phyloP scores from a whole-genome alignment of 2,329 filamentous ascomycete genomes.

The Leptographium lundbergii region DNA sequence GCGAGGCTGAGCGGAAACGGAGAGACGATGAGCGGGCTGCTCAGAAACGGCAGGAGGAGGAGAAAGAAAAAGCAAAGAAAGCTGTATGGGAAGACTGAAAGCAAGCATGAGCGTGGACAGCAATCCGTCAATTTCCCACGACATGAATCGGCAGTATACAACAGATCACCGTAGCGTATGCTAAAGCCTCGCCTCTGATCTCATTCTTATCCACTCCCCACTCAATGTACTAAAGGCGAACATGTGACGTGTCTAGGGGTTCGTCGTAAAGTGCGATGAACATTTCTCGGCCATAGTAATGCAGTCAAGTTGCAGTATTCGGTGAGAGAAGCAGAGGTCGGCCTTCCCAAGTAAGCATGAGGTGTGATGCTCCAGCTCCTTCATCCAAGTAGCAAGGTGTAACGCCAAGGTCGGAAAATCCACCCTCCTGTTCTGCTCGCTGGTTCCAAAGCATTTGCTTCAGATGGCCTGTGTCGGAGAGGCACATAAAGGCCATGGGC shows the following conservation, averaged over 20 bases:
- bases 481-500: slow-evolving; percentile 61
- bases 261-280: too few species aligned
- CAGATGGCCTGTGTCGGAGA: slow-evolving; percentile 43
- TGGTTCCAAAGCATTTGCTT: slow-evolving; percentile 64
- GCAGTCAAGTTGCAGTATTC: not conserved
- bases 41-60: slow-evolving; percentile 45
- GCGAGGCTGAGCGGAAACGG: slow-evolving; percentile 72
- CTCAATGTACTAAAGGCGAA: not conserved
- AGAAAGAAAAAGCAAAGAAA: slow-evolving; percentile 63
- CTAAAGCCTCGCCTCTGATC: not conserved
- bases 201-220: not conserved
- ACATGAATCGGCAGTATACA: not conserved
- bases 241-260: too few species aligned
- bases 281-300: not conserved
- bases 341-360: slow-evolving; percentile 41
- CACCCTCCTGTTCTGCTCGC: slow-evolving; percentile 48
- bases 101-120: not conserved
- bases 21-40: slow-evolving; percentile 59
- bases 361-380: slow-evolving; percentile 21
- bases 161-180: not conserved
- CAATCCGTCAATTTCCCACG: not conserved
- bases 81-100: slow-evolving; percentile 71
- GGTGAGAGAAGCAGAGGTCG: slow-evolving; percentile 17
- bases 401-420: slow-evolving; percentile 47
- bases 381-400: slow-evolving; percentile 13